Percentiles rank a stretch among this genome's conserved stretches.
Evolutionary conservation across 176 grass and related monocot species (phyloP).

Genomic region (Thalia dealbata): DNA sequence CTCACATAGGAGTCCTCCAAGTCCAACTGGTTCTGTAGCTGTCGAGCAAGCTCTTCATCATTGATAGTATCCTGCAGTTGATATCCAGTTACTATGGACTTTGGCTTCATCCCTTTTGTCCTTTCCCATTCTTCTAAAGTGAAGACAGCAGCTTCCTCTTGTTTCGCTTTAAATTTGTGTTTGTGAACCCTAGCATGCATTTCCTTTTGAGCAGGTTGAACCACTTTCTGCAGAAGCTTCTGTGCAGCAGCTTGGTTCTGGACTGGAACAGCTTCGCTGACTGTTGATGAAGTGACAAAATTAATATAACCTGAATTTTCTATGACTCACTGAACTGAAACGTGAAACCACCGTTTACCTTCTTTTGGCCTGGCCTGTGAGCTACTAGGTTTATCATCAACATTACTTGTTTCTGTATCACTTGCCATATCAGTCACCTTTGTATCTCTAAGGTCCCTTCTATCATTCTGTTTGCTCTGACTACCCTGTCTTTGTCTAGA

Average conservation of each 20-base stretch:
- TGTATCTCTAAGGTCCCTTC: constrained; percentile 20
- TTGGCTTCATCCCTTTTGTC: constrained; percentile 30
- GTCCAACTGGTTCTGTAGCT: constrained; percentile 71
- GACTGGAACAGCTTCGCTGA: constrained; percentile 77
- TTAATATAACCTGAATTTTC: not conserved
- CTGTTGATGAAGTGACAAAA: constrained; percentile 24
- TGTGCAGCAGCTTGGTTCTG: constrained; percentile 92
- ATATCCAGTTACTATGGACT: constrained; percentile 13
- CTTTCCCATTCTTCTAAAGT: constrained; percentile 97
- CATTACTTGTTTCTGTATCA: constrained; percentile 27
- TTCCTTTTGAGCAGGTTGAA: constrained; percentile 34
- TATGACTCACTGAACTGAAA: not conserved
- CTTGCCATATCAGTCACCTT: constrained; percentile 23
- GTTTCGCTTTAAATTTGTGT: constrained; percentile 50
- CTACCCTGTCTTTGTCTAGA: constrained; percentile 27
- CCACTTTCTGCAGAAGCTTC: constrained; percentile 89
- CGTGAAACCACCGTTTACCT: constrained; percentile 23
- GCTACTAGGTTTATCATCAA: constrained; percentile 35
- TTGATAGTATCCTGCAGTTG: constrained; percentile 44
- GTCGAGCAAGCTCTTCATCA: constrained; percentile 77
- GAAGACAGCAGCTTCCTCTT: constrained; percentile 66
- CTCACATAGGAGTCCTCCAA: constrained; percentile 54
- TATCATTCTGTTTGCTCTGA: constrained; percentile 18
- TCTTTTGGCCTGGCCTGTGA: constrained; percentile 72
- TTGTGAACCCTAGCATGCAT: constrained; percentile 27